Percentiles rank a stretch among this genome's conserved stretches.
phyloP scores from a whole-genome alignment of 2,329 filamentous ascomycete species.

The Trichophyton equinum region DNA sequence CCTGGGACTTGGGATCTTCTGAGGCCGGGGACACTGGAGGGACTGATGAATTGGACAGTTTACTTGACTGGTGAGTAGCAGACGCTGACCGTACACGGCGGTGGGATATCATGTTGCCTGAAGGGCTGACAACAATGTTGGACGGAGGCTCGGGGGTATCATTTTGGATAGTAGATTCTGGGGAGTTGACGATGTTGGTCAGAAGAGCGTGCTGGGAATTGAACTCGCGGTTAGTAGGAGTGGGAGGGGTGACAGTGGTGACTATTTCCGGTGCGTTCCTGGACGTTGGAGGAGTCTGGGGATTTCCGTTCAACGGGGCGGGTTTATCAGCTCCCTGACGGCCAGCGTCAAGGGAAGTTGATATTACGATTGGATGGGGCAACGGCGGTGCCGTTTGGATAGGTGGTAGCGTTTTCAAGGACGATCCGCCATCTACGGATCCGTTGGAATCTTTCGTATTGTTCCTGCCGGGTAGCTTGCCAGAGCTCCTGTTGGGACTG shows the following conservation, averaged over 20 bases:
- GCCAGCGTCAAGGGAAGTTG: slow-evolving; percentile 13
- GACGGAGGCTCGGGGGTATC: slow-evolving; percentile 19
- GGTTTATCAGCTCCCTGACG: slow-evolving; percentile 4
- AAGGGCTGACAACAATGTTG: slow-evolving; percentile 47
- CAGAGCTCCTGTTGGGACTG: slow-evolving; percentile 36
- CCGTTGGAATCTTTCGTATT: slow-evolving; percentile 30
- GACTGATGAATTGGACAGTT: slow-evolving; percentile 64
- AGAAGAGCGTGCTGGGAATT: slow-evolving; percentile 17
- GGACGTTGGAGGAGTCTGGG: slow-evolving; percentile 24
- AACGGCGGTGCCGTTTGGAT: slow-evolving; percentile 25
- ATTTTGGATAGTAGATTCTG: slow-evolving; percentile 22
- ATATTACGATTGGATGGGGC: slow-evolving; percentile 11
- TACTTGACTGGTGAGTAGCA: slow-evolving; percentile 56
- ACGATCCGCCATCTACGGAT: slow-evolving; percentile 24
- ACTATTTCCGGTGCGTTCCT: slow-evolving; percentile 11
- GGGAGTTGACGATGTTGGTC: slow-evolving; percentile 26
- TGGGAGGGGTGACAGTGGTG: slow-evolving; percentile 11
- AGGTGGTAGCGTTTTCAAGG: slow-evolving; percentile 17
- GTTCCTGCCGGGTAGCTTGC: slow-evolving; percentile 32
- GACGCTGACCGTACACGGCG: slow-evolving; percentile 48
- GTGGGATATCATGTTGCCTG: slow-evolving; percentile 64
- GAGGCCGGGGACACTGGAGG: slow-evolving; percentile 63
- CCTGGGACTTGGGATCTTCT: slow-evolving; percentile 46
- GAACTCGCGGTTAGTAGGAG: slow-evolving; percentile 8
- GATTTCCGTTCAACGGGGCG: slow-evolving; percentile 7